These are phyloP conservation scores for Yamadazyma sp. DNA, from an alignment of 805 yeast genomes.

Conservation along the genomic window DNA sequence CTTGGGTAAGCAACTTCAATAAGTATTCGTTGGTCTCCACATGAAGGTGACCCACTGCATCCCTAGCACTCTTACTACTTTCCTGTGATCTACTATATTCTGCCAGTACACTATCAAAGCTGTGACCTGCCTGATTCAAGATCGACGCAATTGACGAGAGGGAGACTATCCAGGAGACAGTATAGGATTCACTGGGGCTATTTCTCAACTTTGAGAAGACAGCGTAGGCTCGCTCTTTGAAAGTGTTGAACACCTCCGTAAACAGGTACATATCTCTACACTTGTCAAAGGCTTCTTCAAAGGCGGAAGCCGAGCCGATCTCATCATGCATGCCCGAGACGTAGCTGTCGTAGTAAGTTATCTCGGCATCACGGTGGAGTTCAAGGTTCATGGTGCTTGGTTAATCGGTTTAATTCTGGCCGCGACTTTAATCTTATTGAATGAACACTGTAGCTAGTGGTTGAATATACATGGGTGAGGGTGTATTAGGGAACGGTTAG, in stretches of 20 bases:
- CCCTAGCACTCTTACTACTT: not conserved
- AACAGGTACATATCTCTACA: constrained; percentile 2
- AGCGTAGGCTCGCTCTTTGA: not conserved
- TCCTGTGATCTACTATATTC: not conserved
- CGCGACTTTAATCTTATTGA: no score
- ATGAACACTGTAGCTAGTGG: no score
- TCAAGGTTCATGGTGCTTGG: no score
- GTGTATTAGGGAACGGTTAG: no score
- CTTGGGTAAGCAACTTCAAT: constrained; percentile 1
- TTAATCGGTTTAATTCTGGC: no score
- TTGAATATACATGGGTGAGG: no score
- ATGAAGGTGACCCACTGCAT: constrained; percentile 4
- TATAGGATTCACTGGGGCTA: not conserved
- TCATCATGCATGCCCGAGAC: not conserved
- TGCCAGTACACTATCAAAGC: not conserved
- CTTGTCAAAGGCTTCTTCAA: not conserved
- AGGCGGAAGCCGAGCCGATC: not conserved
- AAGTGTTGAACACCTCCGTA: not conserved
- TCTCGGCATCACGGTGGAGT: no score
- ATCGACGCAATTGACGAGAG: not conserved
- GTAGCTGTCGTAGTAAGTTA: not conserved
- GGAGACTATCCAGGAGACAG: constrained; percentile 1
- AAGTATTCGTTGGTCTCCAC: constrained; percentile 4
- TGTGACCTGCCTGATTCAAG: not conserved
- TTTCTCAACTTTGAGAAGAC: constrained; percentile 2